Percentiles rank a stretch among this genome's conserved stretches.
These are phyloP conservation scores for Arthrobotrys pseudoclavata DNA, from an alignment of 2,329 filamentous ascomycete genomes.

Conservation along the genomic window DNA sequence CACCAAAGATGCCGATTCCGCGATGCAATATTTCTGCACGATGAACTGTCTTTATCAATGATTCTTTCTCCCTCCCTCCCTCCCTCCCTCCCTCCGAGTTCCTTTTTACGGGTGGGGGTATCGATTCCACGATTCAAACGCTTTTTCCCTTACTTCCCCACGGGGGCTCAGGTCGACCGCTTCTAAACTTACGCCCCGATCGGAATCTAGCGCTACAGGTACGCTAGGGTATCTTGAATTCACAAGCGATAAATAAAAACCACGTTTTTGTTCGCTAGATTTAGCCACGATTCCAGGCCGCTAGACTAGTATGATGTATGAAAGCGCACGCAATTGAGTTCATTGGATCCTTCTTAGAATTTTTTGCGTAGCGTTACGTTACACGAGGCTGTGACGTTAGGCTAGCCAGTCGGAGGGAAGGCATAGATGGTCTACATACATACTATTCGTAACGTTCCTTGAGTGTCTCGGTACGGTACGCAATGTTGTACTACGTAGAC, in stretches of 20 bases:
- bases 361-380: background rate
- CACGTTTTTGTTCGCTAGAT: no score
- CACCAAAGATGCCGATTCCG: background rate
- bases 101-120: no score
- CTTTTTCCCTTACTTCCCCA: no score
- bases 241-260: background rate
- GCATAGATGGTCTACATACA: background rate
- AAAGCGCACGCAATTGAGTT: background rate
- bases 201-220: background rate
- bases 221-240: no score
- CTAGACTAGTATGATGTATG: background rate
- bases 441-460: background rate
- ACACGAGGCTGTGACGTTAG: conserved; percentile 5
- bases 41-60: background rate
- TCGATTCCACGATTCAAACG: no score
- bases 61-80: no score
- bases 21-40: background rate
- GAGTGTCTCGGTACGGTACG: background rate
- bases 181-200: background rate
- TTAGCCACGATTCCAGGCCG: no score
- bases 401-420: background rate
- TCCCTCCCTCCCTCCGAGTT: no score
- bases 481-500: background rate
- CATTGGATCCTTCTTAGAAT: background rate
- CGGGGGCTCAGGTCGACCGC: no score